phyloP scores from a whole-genome alignment of 495 filamentous ascomycete species.

The Parathielavia hyrcaniae region DNA sequence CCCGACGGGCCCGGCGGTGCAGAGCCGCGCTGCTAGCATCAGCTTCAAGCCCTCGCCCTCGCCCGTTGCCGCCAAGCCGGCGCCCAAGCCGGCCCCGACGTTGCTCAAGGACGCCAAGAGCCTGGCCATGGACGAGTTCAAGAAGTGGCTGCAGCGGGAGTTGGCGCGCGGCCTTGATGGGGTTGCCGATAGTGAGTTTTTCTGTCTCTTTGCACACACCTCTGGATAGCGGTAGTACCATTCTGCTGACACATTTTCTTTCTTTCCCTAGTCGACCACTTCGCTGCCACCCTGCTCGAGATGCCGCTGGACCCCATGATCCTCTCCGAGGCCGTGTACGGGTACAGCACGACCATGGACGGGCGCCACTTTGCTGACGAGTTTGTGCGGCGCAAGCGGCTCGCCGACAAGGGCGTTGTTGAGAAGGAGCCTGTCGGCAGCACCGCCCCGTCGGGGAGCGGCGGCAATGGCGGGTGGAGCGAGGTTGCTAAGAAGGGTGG shows the following conservation, averaged over 20 bases:
- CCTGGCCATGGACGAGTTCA: constrained; percentile 73
- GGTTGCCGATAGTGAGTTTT: constrained; percentile 42
- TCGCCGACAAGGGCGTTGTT: constrained; percentile 82
- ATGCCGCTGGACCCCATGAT: constrained; percentile 72
- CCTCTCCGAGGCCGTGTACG: constrained; percentile 84
- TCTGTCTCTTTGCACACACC: constrained; percentile 22
- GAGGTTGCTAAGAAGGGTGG: constrained; percentile 91
- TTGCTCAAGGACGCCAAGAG: constrained; percentile 48
- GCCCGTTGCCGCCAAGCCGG: constrained; percentile 30
- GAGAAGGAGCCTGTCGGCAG: constrained; percentile 50
- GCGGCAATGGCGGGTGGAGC: constrained; percentile 72
- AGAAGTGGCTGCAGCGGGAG: constrained; percentile 79
- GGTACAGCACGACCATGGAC: constrained; percentile 76
- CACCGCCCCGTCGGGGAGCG: constrained; percentile 40
- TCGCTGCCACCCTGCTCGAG: constrained; percentile 64
- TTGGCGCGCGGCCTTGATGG: constrained; percentile 51
- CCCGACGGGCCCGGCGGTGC: constrained; percentile 51
- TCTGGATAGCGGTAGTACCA: too few species aligned
- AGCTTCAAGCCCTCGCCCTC: constrained; percentile 30
- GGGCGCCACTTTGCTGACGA: constrained; percentile 90
- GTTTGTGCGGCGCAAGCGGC: constrained; percentile 84
- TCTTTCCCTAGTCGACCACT: constrained; percentile 61
- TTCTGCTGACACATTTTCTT: constrained; percentile 24
- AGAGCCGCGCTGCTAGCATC: constrained; percentile 53
- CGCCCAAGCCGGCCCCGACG: constrained; percentile 27